These are phyloP conservation scores for Bipolaris bicolor DNA, from an alignment of 2,329 filamentous ascomycete species.

Conservation along the genomic window DNA sequence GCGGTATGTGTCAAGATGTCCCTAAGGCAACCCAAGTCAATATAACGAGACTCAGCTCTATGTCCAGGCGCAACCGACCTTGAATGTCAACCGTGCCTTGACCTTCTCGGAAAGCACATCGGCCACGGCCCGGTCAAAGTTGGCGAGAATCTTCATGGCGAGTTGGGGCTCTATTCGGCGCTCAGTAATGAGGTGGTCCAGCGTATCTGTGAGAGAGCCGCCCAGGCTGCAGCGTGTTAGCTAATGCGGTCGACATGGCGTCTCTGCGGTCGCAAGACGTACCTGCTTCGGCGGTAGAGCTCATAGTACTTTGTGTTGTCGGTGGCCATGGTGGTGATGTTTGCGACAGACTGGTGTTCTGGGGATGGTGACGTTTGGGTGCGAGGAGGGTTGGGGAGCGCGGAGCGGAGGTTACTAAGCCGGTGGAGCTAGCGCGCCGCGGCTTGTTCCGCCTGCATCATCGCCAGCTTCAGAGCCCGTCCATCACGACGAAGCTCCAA, in stretches of 20 bases:
- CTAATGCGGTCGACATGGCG: conserved; percentile 12
- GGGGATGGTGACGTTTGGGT: conserved; percentile 14
- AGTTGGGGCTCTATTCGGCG: conserved; percentile 96
- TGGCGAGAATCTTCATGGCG: conserved; percentile 95
- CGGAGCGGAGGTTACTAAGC: conserved; percentile 16
- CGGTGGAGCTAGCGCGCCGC: conserved; percentile 20
- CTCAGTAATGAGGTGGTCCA: conserved; percentile 94
- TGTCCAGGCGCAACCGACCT: conserved; percentile 65
- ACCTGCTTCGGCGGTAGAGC: conserved; percentile 98
- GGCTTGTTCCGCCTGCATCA: conserved; percentile 40
- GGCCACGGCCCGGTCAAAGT: conserved; percentile 93
- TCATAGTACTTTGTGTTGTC: conserved; percentile 75
- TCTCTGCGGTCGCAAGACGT: conserved; percentile 46
- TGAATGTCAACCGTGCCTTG: conserved; percentile 89
- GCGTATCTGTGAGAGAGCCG: conserved; percentile 89
- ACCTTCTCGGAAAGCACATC: conserved; percentile 92
- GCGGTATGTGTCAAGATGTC: conserved; percentile 95
- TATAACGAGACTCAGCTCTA: conserved; percentile 4
- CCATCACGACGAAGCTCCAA: conserved; percentile 37
- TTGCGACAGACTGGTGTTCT: conserved; percentile 19
- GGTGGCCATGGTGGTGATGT: conserved; percentile 39
- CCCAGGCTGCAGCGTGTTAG: conserved; percentile 73
- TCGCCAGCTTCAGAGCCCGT: conserved; percentile 31
- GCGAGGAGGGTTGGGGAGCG: conserved; percentile 3
- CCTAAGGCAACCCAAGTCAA: conserved; percentile 60